These are phyloP conservation scores for Penicillium sp. DNA, from an alignment of 2,329 filamentous ascomycete genomes.

Conservation along the genomic window DNA sequence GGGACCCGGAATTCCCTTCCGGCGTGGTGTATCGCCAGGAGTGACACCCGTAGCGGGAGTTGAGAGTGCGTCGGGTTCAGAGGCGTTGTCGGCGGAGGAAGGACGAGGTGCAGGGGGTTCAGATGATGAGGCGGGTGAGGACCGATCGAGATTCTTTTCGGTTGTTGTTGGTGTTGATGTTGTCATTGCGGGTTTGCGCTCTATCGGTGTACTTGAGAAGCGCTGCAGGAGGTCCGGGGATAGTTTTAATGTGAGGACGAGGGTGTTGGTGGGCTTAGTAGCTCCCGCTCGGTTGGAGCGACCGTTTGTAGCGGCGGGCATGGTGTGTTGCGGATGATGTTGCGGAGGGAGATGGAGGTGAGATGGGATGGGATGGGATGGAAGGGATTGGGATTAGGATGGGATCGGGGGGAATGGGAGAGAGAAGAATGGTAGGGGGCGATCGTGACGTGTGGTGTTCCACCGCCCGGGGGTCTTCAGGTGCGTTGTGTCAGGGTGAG, in stretches of 20 bases:
- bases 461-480: conserved; percentile 19
- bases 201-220: conserved; percentile 31
- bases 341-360: not conserved
- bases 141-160: conserved; percentile 34
- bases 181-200: conserved; percentile 25
- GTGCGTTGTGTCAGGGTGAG: conserved; percentile 32
- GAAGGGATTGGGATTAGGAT: conserved; percentile 4
- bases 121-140: conserved; percentile 43
- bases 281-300: conserved; percentile 38
- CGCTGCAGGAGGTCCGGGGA: conserved; percentile 41
- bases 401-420: conserved; percentile 6
- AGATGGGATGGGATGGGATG: not conserved
- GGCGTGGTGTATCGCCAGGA: conserved; percentile 61
- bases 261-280: conserved; percentile 28
- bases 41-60: conserved; percentile 47
- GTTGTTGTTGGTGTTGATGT: conserved; percentile 22
- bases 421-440: conserved; percentile 10
- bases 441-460: conserved; percentile 32
- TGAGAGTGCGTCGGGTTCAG: conserved; percentile 44
- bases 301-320: conserved; percentile 37
- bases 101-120: conserved; percentile 39
- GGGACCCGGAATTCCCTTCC: conserved; percentile 74
- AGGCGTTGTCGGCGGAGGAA: conserved; percentile 47
- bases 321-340: conserved; percentile 16
- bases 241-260: conserved; percentile 45